Evolutionary conservation across 805 yeast genomes (phyloP).

Genomic region (Priceomyces medius): DNA sequence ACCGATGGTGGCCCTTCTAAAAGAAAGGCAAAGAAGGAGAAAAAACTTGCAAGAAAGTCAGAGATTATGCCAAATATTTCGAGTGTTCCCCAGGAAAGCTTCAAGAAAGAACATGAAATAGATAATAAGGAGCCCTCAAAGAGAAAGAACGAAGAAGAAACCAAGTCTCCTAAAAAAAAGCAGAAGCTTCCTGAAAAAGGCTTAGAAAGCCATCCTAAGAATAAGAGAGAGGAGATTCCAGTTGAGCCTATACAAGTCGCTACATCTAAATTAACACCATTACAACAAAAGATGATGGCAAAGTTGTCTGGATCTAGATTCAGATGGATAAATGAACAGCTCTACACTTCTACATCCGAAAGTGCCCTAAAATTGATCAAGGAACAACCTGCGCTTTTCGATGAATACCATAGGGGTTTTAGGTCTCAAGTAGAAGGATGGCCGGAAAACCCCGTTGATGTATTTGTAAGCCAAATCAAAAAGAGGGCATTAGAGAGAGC

Average conservation of each 20-base stretch:
- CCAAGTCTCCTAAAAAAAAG: conserved; percentile 8
- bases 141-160: conserved; percentile 8
- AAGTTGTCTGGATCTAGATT: conserved; percentile 93
- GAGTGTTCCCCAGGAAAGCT: conserved; percentile 6
- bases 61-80: conserved; percentile 6
- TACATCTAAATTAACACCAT: conserved; percentile 61
- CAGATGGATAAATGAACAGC: conserved; percentile 96
- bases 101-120: conserved; percentile 11
- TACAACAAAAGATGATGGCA: conserved; percentile 94
- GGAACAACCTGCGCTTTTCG: conserved; percentile 84
- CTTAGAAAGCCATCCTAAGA: conserved; percentile 3
- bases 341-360: conserved; percentile 82
- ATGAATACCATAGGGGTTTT: conserved; percentile 94
- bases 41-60: conserved; percentile 20
- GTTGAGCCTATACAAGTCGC: conserved; percentile 15
- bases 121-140: conserved; percentile 7
- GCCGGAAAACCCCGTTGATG: conserved; percentile 99
- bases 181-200: conserved; percentile 3
- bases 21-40: conserved; percentile 25
- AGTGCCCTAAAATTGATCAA: conserved; percentile 71
- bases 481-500: conserved; percentile 53
- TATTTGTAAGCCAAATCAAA: conserved; percentile 71
- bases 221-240: conserved; percentile 8
- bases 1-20: conserved; percentile 35
- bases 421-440: conserved; percentile 92